These are phyloP conservation scores for Penicillium daleae DNA, from an alignment of 495 filamentous ascomycete genomes.

Conservation along the genomic window DNA sequence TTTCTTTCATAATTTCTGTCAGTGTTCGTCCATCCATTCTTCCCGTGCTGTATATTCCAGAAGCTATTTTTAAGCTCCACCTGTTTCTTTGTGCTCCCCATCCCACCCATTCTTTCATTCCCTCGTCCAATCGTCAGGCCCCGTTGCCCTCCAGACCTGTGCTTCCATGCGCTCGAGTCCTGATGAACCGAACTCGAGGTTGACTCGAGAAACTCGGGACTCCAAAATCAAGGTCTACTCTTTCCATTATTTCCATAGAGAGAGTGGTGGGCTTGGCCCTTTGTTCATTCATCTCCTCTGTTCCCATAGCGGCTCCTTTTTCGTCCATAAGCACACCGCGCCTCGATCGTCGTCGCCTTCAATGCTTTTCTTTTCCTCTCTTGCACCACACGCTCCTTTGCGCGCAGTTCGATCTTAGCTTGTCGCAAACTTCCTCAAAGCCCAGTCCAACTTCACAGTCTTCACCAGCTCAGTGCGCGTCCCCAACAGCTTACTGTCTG, in stretches of 20 bases:
- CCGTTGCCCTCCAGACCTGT: background rate
- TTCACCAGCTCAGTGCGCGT: background rate
- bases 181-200: background rate
- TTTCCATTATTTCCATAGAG: background rate
- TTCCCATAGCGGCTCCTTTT: background rate
- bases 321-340: background rate
- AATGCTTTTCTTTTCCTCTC: background rate
- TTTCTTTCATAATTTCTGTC: background rate
- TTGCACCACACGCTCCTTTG: background rate
- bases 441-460: background rate
- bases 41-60: background rate
- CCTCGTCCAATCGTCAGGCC: background rate
- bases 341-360: background rate
- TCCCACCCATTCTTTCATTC: slow-evolving; percentile 1
- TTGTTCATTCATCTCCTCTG: slow-evolving; percentile 4
- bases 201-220: background rate
- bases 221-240: background rate
- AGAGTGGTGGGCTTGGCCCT: background rate
- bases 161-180: background rate
- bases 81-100: slow-evolving; percentile 3
- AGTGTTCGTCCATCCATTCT: background rate
- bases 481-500: background rate
- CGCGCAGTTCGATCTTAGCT: background rate
- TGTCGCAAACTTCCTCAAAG: background rate
- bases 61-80: slow-evolving; percentile 2